A percentile compares a stretch with the other conserved stretches of the same genome.
Evolutionary conservation across 805 yeast genomes (phyloP).

Genomic region (Lachancea sp.): DNA sequence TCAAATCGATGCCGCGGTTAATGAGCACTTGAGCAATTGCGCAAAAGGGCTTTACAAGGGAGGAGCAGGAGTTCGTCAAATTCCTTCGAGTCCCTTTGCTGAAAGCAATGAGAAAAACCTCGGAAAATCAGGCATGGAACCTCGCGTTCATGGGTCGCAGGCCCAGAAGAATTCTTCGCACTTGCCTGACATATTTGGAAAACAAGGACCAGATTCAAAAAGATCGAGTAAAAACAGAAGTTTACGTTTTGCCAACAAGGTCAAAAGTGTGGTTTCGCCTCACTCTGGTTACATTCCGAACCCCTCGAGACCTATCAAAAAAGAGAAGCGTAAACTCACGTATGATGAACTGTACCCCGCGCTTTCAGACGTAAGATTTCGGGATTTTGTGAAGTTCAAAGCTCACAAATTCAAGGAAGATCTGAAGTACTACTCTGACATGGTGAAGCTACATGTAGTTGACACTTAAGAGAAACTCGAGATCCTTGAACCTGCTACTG

Average conservation of each 20-base stretch:
- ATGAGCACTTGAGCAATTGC: not conserved
- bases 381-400: constrained; percentile 17
- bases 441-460: constrained; percentile 18
- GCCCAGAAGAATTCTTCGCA: not conserved
- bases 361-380: constrained; percentile 14
- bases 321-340: not conserved
- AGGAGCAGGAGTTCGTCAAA: not conserved
- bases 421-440: constrained; percentile 15
- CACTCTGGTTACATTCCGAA: not conserved
- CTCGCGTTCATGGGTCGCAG: constrained; percentile 1
- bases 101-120: not conserved
- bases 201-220: not conserved
- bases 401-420: constrained; percentile 14
- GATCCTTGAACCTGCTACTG: not conserved
- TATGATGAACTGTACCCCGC: constrained; percentile 7
- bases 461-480: constrained; percentile 14
- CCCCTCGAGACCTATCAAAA: not conserved
- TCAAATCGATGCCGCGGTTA: not conserved
- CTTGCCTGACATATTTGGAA: not conserved
- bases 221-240: not conserved
- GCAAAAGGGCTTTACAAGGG: not conserved
- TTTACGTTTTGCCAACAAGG: not conserved
- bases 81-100: not conserved
- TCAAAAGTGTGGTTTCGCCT: constrained; percentile 1
- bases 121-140: not conserved